Evolutionary conservation across 164 flowering plant genomes (phyloP).

Genomic region (Saururus chinensis): DNA sequence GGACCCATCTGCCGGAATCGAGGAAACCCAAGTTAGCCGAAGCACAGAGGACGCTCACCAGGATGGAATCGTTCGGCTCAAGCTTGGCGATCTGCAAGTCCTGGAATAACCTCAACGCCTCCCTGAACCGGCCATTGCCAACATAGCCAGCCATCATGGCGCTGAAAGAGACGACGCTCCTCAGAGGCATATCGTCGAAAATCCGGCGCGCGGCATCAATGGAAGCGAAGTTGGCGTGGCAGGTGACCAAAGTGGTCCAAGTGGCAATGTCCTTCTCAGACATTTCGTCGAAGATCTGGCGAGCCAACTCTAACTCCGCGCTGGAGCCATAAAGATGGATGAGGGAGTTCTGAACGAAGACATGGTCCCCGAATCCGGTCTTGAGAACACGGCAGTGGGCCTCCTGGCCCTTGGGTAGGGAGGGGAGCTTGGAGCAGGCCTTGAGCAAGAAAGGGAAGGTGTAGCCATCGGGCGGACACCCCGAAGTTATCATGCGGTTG

Average conservation of each 20-base stretch:
- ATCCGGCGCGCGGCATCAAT: slow-evolving; percentile 15
- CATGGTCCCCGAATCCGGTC: slow-evolving; percentile 13
- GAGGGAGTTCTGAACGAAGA: slow-evolving; percentile 21
- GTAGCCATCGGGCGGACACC: slow-evolving; percentile 16
- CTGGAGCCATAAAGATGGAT: slow-evolving; percentile 19
- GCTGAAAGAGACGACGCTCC: slow-evolving; percentile 28
- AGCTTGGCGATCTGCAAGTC: slow-evolving; percentile 10
- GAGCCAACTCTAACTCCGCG: slow-evolving; percentile 7
- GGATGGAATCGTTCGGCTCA: slow-evolving; percentile 21
- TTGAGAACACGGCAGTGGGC: slow-evolving; percentile 17
- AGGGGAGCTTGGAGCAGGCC: slow-evolving; percentile 16
- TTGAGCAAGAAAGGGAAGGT: slow-evolving; percentile 27
- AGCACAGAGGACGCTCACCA: slow-evolving; percentile 18
- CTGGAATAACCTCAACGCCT: slow-evolving; percentile 22
- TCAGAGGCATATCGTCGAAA: slow-evolving; percentile 29
- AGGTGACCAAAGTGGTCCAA: slow-evolving; percentile 25
- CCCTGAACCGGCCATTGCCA: slow-evolving; percentile 12
- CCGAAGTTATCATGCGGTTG: slow-evolving; percentile 13
- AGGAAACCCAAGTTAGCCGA: slow-evolving; percentile 22
- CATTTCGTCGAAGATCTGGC: slow-evolving; percentile 14
- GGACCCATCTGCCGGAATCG: slow-evolving; percentile 25
- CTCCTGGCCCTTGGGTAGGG: slow-evolving; percentile 12
- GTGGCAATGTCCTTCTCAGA: slow-evolving; percentile 13
- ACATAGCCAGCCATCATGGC: slow-evolving; percentile 30
- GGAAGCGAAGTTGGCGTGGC: slow-evolving; percentile 8